phyloP scores from a whole-genome alignment of 2,329 filamentous ascomycete genomes.

The Stromatinia cepivora region DNA sequence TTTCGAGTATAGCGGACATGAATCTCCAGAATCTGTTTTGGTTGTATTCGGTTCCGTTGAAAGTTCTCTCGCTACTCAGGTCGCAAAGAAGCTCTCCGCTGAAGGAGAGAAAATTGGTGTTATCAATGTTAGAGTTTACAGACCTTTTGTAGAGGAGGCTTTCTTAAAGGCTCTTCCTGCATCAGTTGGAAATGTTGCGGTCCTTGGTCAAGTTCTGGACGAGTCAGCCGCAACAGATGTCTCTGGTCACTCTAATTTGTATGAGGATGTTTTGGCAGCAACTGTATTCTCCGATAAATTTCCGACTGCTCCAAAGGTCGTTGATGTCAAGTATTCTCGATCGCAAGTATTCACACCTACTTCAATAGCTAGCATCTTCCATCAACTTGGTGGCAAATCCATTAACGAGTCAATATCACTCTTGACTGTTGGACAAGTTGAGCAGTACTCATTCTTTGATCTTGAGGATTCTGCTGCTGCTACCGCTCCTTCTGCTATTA shows the following conservation, averaged over 20 bases:
- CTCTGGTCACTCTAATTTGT: conserved; percentile 79
- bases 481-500: conserved; percentile 61
- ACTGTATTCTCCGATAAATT: conserved; percentile 75
- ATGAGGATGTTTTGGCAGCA: conserved; percentile 85
- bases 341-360: conserved; percentile 57
- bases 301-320: conserved; percentile 61
- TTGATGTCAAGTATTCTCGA: conserved; percentile 89
- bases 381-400: conserved; percentile 51
- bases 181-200: conserved; percentile 72
- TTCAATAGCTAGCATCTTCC: conserved; percentile 52
- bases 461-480: conserved; percentile 70
- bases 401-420: conserved; percentile 34
- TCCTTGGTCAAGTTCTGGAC: conserved; percentile 84
- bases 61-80: conserved; percentile 79
- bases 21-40: conserved; percentile 75
- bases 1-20: conserved; percentile 92
- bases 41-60: conserved; percentile 94
- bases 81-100: conserved; percentile 69
- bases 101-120: conserved; percentile 80
- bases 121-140: conserved; percentile 88
- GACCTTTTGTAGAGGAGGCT: conserved; percentile 91
- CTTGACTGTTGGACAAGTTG: conserved; percentile 60
- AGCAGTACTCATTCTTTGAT: conserved; percentile 95
- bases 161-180: conserved; percentile 81
- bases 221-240: conserved; percentile 71